Evolutionary conservation across 2,329 filamentous ascomycete genomes (phyloP), one percentile per base, ranked within the genome.

Genomic region (Venturia carpophila): DNA sequence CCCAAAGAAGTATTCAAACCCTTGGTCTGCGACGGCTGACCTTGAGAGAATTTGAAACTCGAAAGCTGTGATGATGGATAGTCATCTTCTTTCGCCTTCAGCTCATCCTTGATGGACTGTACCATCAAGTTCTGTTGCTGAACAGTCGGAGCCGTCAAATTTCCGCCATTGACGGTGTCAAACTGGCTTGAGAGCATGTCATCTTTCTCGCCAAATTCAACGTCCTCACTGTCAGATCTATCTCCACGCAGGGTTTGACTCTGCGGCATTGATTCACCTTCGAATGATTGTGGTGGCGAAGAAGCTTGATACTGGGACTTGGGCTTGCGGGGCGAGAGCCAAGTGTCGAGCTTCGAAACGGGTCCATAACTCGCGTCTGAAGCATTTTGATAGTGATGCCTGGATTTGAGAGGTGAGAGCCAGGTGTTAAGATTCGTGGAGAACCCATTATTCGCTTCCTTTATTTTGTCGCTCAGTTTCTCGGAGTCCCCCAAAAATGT

Each of bases 1-100:
- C 75, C 72, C n/a, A 76, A 68, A 0, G 73, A 68, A 0, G 79
- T 80, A 1, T 71, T 71, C 45, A 77, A 70, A 56, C 78, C 79
- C 24, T 62, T 60, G 15, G 37, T 19, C 39, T 60, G 60, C 39
- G 49, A 55, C 5, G 37, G 37, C 39, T 65, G 49, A 30, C 42
- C 30, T 55, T 43, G n/a, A 17, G 52, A 41, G 21, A 63, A 62
- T 41, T 43, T 24, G 13, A 47, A 41, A 27, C 30, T n/a, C 42
- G 63, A 10, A 56, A 64, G 27, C 30, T 61, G 19, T 37, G 64
- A 42, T 24, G 47, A 45, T 62, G 64, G 17, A 45, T 66, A 42
- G 21, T 43, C 60, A 9, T 43, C 60, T 27, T 41, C 34, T 24
- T 61, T 19, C 6, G 9, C 30, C 37, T 45, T 45, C 39, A 61